Evolutionary conservation across 331 rosid genomes (phyloP).

Genomic region (Malus hybrid): DNA sequence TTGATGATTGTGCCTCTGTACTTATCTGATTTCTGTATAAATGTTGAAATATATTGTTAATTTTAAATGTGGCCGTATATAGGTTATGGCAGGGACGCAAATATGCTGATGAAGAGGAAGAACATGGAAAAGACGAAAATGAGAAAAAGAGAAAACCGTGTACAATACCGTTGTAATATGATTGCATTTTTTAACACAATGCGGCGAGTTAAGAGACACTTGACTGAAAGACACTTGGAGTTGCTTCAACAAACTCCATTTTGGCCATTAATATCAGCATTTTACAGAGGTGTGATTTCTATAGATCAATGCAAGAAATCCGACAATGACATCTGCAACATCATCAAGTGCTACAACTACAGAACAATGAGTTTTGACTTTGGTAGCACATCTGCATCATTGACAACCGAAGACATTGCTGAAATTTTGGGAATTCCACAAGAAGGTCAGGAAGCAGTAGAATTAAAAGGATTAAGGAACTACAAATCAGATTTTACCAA

Average conservation of each 20-base stretch:
- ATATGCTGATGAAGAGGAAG: neutral
- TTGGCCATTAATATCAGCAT: conserved; percentile 4
- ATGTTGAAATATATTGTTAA: too few species aligned
- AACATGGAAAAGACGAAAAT: too few species aligned
- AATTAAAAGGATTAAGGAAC: neutral
- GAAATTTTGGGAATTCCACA: neutral
- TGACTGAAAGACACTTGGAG: neutral
- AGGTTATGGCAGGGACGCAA: neutral
- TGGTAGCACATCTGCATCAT: neutral
- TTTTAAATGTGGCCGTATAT: neutral
- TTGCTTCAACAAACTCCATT: neutral
- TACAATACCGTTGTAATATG: neutral
- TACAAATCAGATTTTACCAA: too few species aligned
- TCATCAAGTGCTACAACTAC: neutral
- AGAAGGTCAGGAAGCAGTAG: neutral
- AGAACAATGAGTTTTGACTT: neutral
- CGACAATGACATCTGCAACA: neutral
- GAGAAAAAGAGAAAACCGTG: neutral
- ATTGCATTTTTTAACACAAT: neutral
- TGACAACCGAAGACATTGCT: neutral
- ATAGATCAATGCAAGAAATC: neutral
- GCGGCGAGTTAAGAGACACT: neutral
- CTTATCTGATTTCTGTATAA: too few species aligned
- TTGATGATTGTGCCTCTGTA: too few species aligned
- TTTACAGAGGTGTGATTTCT: neutral